These are phyloP conservation scores for Globisporangium heterothallicum DNA, from an alignment of 352 stramenopile species.

Conservation along the genomic window DNA sequence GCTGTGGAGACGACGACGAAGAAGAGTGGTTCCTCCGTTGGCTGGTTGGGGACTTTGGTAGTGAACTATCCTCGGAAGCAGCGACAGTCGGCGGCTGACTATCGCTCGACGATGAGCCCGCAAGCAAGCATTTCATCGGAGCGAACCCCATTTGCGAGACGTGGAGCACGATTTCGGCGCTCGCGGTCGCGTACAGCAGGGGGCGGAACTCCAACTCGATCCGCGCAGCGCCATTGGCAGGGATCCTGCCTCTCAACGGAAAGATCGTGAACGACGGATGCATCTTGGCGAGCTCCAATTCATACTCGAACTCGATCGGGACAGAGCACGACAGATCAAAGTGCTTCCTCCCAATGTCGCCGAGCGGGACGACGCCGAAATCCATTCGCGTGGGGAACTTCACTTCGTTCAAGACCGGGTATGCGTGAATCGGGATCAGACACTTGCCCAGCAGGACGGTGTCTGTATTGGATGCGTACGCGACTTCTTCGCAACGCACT, in stretches of 20 bases:
- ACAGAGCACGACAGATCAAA: slow-evolving; percentile 67
- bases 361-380: slow-evolving; percentile 69
- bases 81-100: neutral
- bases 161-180: slow-evolving; percentile 54
- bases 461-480: slow-evolving; percentile 52
- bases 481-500: slow-evolving; percentile 66
- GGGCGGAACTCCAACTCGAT: slow-evolving; percentile 81
- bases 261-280: slow-evolving; percentile 79
- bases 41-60: neutral
- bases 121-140: slow-evolving; percentile 53
- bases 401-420: slow-evolving; percentile 81
- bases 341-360: slow-evolving; percentile 29
- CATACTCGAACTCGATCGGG: slow-evolving; percentile 87
- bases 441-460: slow-evolving; percentile 30
- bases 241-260: slow-evolving; percentile 61
- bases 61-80: neutral
- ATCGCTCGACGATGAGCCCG: slow-evolving; percentile 51
- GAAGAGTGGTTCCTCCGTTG: neutral
- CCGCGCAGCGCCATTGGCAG: slow-evolving; percentile 48
- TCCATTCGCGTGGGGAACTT: slow-evolving; percentile 71
- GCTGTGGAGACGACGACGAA: neutral
- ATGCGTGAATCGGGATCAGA: slow-evolving; percentile 82
- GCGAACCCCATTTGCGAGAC: slow-evolving; percentile 80
- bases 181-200: slow-evolving; percentile 52
- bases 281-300: slow-evolving; percentile 52